These are phyloP conservation scores for Zygoascus sp. DNA, from an alignment of 1,139 yeast genomes.

Conservation along the genomic window DNA sequence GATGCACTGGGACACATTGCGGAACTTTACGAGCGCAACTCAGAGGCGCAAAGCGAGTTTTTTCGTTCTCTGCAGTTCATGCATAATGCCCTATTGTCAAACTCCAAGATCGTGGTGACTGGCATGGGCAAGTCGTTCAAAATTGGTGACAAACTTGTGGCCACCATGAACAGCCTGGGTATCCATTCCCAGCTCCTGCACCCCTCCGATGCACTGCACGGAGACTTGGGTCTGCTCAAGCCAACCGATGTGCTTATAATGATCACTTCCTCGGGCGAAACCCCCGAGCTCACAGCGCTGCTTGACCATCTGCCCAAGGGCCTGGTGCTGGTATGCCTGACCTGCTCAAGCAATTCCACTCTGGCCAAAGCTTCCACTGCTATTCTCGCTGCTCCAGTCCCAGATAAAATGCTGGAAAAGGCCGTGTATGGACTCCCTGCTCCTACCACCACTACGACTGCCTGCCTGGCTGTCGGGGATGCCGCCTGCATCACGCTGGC, in stretches of 20 bases:
- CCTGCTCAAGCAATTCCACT: conserved; percentile 50
- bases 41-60: conserved; percentile 49
- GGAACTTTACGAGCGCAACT: conserved; percentile 39
- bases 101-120: conserved; percentile 68
- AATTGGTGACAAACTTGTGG: conserved; percentile 71
- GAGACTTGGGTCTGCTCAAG: conserved; percentile 72
- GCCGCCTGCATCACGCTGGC: conserved; percentile 70
- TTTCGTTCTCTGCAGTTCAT: conserved; percentile 48
- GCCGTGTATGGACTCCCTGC: conserved; percentile 79
- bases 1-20: conserved; percentile 43
- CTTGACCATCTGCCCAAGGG: conserved; percentile 53
- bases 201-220: conserved; percentile 87
- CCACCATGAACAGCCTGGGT: conserved; percentile 76
- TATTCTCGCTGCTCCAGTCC: conserved; percentile 59
- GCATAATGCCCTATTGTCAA: conserved; percentile 41
- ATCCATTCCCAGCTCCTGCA: conserved; percentile 65
- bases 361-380: conserved; percentile 47
- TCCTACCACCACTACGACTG: conserved; percentile 80
- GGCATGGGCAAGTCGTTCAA: conserved; percentile 86
- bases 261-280: conserved; percentile 77
- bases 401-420: conserved; percentile 54
- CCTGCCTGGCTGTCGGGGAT: conserved; percentile 72
- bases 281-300: conserved; percentile 65
- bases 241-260: conserved; percentile 61
- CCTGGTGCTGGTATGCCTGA: conserved; percentile 57